A percentile compares a stretch with the other conserved stretches of the same genome.
These are phyloP conservation scores for Secale cereale DNA, from an alignment of 176 grass and related monocot genomes.

Conservation along the genomic window DNA sequence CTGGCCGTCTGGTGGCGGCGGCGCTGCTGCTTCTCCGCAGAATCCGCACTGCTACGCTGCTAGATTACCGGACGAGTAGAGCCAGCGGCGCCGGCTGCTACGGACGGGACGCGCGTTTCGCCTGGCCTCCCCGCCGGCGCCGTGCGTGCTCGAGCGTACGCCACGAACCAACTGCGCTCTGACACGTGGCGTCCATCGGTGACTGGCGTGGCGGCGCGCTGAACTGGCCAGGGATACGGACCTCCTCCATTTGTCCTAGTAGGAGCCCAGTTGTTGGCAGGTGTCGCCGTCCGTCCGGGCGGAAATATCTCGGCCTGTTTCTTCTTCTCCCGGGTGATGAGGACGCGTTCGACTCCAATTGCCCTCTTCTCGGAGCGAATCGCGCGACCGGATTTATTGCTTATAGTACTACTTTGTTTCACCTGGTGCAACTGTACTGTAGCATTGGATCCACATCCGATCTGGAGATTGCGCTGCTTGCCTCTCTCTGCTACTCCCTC, in stretches of 20 bases:
- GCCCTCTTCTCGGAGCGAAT: too few relatives aligned
- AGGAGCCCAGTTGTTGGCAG: too few relatives aligned
- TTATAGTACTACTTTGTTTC: too few relatives aligned
- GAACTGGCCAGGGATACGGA: neutral
- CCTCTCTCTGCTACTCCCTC: too few relatives aligned
- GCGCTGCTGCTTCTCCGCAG: neutral
- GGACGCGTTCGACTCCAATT: neutral
- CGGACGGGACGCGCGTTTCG: neutral
- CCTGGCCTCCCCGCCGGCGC: neutral
- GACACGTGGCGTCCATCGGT: neutral
- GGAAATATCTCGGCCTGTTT: constrained; percentile 16
- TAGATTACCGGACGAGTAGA: neutral
- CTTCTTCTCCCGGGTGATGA: neutral
- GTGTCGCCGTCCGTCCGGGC: neutral
- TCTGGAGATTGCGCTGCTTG: too few relatives aligned
- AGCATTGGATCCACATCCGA: too few relatives aligned
- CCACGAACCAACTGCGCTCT: neutral
- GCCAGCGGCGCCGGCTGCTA: neutral
- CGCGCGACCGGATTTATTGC: too few relatives aligned
- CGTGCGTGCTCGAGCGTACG: neutral
- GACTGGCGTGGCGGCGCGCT: neutral
- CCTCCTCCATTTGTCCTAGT: neutral
- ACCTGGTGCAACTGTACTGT: too few relatives aligned
- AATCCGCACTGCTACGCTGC: neutral
- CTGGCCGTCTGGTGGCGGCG: neutral